These are phyloP conservation scores for Galerina sulciceps DNA, from an alignment of 768 basidiomycete species.

Conservation along the genomic window DNA sequence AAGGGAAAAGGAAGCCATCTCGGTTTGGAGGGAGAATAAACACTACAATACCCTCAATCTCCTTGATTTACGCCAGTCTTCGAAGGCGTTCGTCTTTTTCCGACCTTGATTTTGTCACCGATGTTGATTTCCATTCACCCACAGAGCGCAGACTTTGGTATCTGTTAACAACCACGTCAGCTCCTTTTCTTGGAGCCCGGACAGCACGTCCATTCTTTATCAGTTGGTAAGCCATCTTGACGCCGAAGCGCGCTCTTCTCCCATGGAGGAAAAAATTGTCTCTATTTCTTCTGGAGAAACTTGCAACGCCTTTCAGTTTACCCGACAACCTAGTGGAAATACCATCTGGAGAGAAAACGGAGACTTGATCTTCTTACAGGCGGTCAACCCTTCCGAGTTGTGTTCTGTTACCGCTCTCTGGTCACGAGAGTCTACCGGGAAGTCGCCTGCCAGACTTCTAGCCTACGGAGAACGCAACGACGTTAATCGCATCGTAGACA, in stretches of 20 bases:
- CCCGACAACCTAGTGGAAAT: not conserved
- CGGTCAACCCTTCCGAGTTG: not conserved
- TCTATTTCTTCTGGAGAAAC: not conserved
- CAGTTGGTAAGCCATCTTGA: slow-evolving; percentile 8
- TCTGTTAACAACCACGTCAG: slow-evolving; percentile 3
- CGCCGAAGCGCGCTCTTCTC: not conserved
- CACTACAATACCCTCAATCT: slow-evolving; percentile 6
- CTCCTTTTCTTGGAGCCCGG: slow-evolving; percentile 13
- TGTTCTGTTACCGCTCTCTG: slow-evolving; percentile 3
- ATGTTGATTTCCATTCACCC: not conserved
- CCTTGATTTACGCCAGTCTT: not conserved
- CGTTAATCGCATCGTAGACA: slow-evolving; percentile 4
- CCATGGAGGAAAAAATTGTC: slow-evolving; percentile 1
- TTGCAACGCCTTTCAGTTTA: not conserved
- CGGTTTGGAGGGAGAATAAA: slow-evolving; percentile 12
- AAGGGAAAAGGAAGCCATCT: slow-evolving; percentile 14
- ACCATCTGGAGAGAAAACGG: slow-evolving; percentile 8
- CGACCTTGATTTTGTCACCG: not conserved
- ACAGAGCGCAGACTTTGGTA: not conserved
- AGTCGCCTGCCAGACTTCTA: not conserved
- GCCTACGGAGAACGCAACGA: slow-evolving; percentile 13
- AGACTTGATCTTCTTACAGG: slow-evolving; percentile 7
- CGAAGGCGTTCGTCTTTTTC: not conserved
- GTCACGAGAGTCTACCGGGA: not conserved
- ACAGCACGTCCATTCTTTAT: slow-evolving; percentile 11